A percentile compares a stretch with the other conserved stretches of the same genome.
phyloP scores from a whole-genome alignment of 148 eudicot species.

The Chenopodium formosanum region DNA sequence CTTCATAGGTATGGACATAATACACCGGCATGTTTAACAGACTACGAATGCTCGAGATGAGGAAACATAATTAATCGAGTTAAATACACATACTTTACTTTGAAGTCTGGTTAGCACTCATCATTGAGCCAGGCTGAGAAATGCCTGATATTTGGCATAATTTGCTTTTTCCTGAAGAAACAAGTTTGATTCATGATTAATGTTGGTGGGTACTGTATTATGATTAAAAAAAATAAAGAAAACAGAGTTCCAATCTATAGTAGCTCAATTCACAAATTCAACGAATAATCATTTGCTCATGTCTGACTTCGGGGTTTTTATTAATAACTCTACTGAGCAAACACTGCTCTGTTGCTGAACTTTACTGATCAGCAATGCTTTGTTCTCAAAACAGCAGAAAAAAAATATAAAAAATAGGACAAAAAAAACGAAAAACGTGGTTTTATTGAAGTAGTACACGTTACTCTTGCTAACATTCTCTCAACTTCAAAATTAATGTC shows the following conservation, averaged over 20 bases:
- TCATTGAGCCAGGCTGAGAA: constrained; percentile 24
- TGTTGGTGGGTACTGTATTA: not conserved
- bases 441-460: not conserved
- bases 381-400: not conserved
- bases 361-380: not conserved
- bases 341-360: not conserved
- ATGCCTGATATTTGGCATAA: constrained; percentile 8
- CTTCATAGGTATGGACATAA: not conserved
- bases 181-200: constrained; percentile 21
- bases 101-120: constrained; percentile 27
- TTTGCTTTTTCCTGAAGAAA: constrained; percentile 29
- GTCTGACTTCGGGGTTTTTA: not conserved
- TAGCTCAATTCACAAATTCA: not conserved
- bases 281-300: not conserved
- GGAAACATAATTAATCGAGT: constrained; percentile 21
- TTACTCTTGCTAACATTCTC: not conserved
- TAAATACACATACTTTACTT: constrained; percentile 28
- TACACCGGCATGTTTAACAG: not conserved
- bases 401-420: not conserved
- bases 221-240: not conserved
- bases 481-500: not conserved
- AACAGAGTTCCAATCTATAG: not conserved
- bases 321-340: not conserved
- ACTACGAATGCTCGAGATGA: not conserved
- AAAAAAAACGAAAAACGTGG: not conserved